phyloP scores from a whole-genome alignment of 176 grass and related monocot species.

The Poa pratensis region DNA sequence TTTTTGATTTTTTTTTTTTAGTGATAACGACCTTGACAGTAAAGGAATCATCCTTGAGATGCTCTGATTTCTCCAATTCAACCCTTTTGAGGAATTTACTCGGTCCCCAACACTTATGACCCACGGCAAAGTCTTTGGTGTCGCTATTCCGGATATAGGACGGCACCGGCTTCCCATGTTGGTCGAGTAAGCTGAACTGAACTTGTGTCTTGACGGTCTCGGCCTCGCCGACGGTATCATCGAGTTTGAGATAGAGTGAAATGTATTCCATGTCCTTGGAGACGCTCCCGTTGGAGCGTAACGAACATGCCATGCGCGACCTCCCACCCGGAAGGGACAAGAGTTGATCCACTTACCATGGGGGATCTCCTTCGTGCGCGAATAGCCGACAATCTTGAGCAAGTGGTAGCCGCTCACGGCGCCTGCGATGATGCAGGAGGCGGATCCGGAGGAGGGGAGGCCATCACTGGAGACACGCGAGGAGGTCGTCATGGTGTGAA shows the following conservation, averaged over 20 bases:
- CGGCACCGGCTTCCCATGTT: background rate
- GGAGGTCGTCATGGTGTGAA: background rate
- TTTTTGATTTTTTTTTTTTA: no score
- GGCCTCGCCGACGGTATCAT: background rate
- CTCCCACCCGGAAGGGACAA: background rate
- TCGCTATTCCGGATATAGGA: background rate
- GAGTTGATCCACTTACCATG: background rate
- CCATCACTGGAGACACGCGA: background rate
- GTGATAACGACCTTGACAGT: background rate
- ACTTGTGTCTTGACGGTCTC: background rate
- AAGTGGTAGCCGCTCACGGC: background rate
- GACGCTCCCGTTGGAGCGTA: background rate
- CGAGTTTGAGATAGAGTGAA: background rate
- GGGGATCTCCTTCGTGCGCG: background rate
- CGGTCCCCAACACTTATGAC: background rate
- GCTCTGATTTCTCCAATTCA: slow-evolving; percentile 14
- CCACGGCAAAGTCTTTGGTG: background rate
- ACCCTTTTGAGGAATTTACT: rapidly evolving
- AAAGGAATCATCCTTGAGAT: slow-evolving; percentile 31
- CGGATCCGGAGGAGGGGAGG: background rate
- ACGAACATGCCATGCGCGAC: background rate
- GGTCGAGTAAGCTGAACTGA: background rate
- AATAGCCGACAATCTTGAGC: slow-evolving; percentile 9
- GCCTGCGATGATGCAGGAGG: background rate
- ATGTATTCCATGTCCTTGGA: rapidly evolving